phyloP scores from a whole-genome alignment of 345 rosid species.

The Sonneratia caseolaris region DNA sequence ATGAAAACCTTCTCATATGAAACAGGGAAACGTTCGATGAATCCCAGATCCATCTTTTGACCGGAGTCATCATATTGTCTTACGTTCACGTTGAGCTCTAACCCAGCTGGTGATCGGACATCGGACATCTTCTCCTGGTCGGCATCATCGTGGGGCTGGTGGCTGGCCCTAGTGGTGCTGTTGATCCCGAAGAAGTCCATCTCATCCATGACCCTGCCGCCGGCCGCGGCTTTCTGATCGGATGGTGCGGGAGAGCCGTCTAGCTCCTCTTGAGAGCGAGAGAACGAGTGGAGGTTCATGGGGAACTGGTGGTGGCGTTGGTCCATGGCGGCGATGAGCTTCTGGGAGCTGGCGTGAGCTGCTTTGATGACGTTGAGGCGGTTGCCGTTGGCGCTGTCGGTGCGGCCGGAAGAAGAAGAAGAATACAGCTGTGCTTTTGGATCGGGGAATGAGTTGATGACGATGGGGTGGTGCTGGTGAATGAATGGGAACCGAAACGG shows the following conservation, averaged over 20 bases:
- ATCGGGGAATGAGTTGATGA: constrained; percentile 40
- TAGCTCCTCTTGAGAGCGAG: no score
- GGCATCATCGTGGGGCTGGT: background rate
- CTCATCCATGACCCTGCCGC: constrained; percentile 27
- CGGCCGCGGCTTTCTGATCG: constrained; percentile 11
- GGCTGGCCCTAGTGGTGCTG: background rate
- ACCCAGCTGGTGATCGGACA: constrained; percentile 8
- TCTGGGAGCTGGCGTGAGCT: background rate
- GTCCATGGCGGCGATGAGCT: constrained; percentile 9
- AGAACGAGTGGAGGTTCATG: constrained; percentile 18
- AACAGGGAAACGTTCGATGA: no score
- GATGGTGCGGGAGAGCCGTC: background rate
- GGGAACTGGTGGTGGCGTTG: constrained; percentile 32
- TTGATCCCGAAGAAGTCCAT: constrained; percentile 47
- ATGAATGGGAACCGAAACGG: constrained; percentile 13
- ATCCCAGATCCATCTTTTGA: no score
- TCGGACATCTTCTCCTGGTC: constrained; percentile 6
- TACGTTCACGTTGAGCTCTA: constrained; percentile 40
- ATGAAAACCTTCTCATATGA: no score
- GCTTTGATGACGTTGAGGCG: constrained; percentile 3
- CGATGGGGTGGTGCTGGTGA: constrained; percentile 23
- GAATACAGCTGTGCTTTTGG: background rate
- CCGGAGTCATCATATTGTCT: background rate
- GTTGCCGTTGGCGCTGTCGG: background rate
- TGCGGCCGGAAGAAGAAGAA: background rate